Evolutionary conservation across 2,329 filamentous ascomycete genomes (phyloP).

Genomic region (Pestalotiopsis sp.): DNA sequence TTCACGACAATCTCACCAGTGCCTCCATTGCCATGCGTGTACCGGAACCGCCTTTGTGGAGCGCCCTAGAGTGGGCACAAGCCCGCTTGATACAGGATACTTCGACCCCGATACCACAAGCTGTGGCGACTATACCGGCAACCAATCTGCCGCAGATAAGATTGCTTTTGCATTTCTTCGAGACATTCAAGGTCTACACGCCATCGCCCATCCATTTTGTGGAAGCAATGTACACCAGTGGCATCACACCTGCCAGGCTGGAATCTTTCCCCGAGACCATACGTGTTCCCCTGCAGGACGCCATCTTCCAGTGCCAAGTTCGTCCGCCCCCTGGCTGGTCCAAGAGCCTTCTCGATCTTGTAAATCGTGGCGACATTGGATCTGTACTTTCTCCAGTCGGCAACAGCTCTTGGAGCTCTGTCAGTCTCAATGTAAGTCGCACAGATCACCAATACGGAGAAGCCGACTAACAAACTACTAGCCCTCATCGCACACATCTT

Average conservation of each 20-base stretch:
- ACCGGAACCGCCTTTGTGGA: conserved; percentile 34
- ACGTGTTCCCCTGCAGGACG: conserved; percentile 79
- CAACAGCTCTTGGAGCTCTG: conserved; percentile 33
- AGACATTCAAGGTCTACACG: conserved; percentile 52
- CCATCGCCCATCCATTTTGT: conserved; percentile 64
- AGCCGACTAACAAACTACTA: conserved; percentile 34
- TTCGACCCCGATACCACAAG: conserved; percentile 20
- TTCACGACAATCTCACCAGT: conserved; percentile 12
- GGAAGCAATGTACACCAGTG: conserved; percentile 72
- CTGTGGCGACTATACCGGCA: conserved; percentile 24
- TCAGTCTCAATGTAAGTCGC: conserved; percentile 45
- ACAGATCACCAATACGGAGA: neutral
- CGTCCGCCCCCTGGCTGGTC: conserved; percentile 79
- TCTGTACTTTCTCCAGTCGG: conserved; percentile 59
- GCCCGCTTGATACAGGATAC: conserved; percentile 39
- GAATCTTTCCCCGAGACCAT: conserved; percentile 86
- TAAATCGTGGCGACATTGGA: conserved; percentile 81
- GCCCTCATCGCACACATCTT: conserved; percentile 65
- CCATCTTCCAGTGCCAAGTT: conserved; percentile 82
- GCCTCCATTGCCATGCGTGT: conserved; percentile 15
- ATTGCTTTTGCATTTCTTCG: conserved; percentile 71
- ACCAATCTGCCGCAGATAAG: conserved; percentile 66
- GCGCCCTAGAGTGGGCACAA: conserved; percentile 57
- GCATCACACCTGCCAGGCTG: conserved; percentile 68
- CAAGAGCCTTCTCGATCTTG: conserved; percentile 69